Conservation (phyloP, 2,329 filamentous ascomycete genomes). For the Bisporella sp. region DNA sequence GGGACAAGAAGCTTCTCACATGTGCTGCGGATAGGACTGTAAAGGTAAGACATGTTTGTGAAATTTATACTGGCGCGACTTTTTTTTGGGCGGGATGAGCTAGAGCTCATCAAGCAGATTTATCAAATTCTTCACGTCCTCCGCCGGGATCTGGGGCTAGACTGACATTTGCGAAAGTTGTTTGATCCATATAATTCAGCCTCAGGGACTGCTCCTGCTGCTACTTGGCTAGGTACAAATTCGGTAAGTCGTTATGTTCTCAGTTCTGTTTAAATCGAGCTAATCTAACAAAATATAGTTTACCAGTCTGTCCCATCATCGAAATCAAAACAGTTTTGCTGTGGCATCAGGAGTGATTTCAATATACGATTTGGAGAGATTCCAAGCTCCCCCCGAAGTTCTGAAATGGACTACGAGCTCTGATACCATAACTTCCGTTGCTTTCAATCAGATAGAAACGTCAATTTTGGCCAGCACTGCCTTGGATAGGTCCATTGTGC, state of each 20-base stretch:
- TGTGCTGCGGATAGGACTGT: slow-evolving; percentile 82
- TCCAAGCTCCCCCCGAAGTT: slow-evolving; percentile 74
- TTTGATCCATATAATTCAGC: slow-evolving; percentile 81
- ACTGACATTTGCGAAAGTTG: slow-evolving; percentile 41
- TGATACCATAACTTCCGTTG: slow-evolving; percentile 82
- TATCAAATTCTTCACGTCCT: too few species aligned
- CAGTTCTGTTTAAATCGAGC: too few species aligned
- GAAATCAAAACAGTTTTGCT: slow-evolving; percentile 72
- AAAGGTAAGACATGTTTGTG: slow-evolving; percentile 29
- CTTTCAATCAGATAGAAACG: slow-evolving; percentile 92
- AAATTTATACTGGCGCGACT: too few species aligned
- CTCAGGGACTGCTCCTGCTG: slow-evolving; percentile 61
- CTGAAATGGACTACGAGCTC: slow-evolving; percentile 81
- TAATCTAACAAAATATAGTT: slow-evolving; percentile 37
- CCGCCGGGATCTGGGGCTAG: too few species aligned
- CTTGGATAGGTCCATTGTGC: slow-evolving; percentile 76
- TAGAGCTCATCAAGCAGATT: too few species aligned
- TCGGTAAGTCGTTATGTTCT: slow-evolving; percentile 32
- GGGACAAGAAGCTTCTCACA: slow-evolving; percentile 75
- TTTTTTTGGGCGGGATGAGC: too few species aligned
- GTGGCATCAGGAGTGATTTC: slow-evolving; percentile 71
- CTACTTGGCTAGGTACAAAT: slow-evolving; percentile 76
- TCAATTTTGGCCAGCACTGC: slow-evolving; percentile 81
- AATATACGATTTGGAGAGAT: slow-evolving; percentile 80
- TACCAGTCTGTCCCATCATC: slow-evolving; percentile 77